A percentile compares a stretch with the other conserved stretches of the same genome.
phyloP scores from a whole-genome alignment of 129 eudicot species.

The carrot (Daucus carota) region DH1_v3.0 NC_030383.2:60070501-60071000 shows the following conservation, averaged over 20 bases:
- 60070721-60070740: slow-evolving; percentile 68
- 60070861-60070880: slow-evolving; percentile 80
- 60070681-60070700: slow-evolving; percentile 93
- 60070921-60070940: slow-evolving; percentile 76
- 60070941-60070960: slow-evolving; percentile 90
- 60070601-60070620: slow-evolving; percentile 50
- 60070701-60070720: slow-evolving; percentile 85
- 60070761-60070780: background rate
- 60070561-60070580: slow-evolving; percentile 58
- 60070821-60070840: slow-evolving; percentile 87
- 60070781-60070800: background rate
- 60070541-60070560: slow-evolving; percentile 86
- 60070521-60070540: slow-evolving; percentile 98
- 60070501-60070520: slow-evolving; percentile 88
- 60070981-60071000: slow-evolving; percentile 70
- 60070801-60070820: slow-evolving; percentile 42
- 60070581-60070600: slow-evolving; percentile 29
- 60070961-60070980: slow-evolving; percentile 80
- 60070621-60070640: slow-evolving; percentile 92
- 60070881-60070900: slow-evolving; percentile 96
- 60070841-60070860: slow-evolving; percentile 82
- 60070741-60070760: background rate
- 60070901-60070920: slow-evolving; percentile 63
- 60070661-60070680: slow-evolving; percentile 92
- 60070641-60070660: slow-evolving; percentile 80